Evolutionary conservation across 768 basidiomycete genomes (phyloP).

Genomic region (Mrakia blollopis): DNA sequence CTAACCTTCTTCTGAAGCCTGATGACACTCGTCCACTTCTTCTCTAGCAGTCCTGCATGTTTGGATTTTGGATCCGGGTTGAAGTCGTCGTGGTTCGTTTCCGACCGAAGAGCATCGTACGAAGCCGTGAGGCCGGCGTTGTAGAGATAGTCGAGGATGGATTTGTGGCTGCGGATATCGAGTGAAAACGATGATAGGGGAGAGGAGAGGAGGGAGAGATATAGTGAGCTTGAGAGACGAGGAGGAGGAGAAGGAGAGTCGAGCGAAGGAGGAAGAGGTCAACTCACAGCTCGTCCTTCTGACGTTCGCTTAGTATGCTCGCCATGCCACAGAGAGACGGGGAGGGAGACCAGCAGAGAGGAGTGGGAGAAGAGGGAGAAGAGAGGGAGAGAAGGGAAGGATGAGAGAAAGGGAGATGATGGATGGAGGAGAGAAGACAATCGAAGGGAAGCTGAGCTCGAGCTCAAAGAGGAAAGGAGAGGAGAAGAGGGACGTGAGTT

Average conservation of each 20-base stretch:
- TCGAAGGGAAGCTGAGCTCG: too few species aligned
- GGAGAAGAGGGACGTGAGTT: too few species aligned
- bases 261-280: not conserved
- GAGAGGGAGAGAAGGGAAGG: too few species aligned
- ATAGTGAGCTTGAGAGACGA: not conserved
- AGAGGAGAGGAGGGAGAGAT: not conserved
- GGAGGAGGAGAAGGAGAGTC: not conserved
- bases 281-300: slow-evolving; percentile 34
- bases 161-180: slow-evolving; percentile 40
- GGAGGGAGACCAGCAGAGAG: too few species aligned
- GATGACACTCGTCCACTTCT: slow-evolving; percentile 98
- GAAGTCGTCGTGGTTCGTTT: slow-evolving; percentile 43
- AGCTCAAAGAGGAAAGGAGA: too few species aligned
- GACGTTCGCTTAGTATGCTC: slow-evolving; percentile 28
- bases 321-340: not conserved
- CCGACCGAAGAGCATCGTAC: slow-evolving; percentile 42
- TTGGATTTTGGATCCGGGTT: slow-evolving; percentile 70
- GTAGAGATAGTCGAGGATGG: slow-evolving; percentile 46
- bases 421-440: too few species aligned
- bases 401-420: too few species aligned
- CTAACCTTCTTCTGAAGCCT: slow-evolving; percentile 87
- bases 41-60: slow-evolving; percentile 80
- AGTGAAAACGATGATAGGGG: not conserved
- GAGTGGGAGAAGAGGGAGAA: too few species aligned
- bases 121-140: slow-evolving; percentile 39